phyloP scores from a whole-genome alignment of 2,329 filamentous ascomycete genomes.

The Aspergillus uvarum region DNA sequence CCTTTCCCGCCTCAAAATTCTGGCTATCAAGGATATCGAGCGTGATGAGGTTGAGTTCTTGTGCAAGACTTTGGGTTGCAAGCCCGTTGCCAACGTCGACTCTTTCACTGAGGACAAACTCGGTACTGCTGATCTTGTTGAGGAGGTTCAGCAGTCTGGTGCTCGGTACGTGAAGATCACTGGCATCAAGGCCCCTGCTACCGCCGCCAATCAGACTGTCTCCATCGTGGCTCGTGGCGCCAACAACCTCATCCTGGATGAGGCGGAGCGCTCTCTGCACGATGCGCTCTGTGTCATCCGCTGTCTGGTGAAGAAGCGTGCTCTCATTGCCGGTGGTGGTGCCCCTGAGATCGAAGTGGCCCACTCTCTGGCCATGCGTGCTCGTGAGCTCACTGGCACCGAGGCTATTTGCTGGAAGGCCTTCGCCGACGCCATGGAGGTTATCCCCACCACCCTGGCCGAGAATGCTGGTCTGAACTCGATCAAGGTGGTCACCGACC shows the following conservation, averaged over 20 bases:
- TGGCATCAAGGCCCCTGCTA: conserved; percentile 74
- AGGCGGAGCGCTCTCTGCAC: conserved; percentile 94
- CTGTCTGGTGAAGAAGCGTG: conserved; percentile 98
- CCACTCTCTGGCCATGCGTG: conserved; percentile 76
- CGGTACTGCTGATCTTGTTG: conserved; percentile 86
- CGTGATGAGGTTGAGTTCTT: conserved; percentile 98
- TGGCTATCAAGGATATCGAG: conserved; percentile 96
- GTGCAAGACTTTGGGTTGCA: conserved; percentile 98
- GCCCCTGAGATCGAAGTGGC: conserved; percentile 97
- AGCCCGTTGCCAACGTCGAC: conserved; percentile 97
- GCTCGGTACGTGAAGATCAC: conserved; percentile 93
- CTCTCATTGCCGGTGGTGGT: conserved; percentile 94
- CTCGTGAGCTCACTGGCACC: conserved; percentile 81
- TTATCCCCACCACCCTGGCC: conserved; percentile 92
- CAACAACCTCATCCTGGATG: conserved; percentile 90
- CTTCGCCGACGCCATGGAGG: conserved; percentile 95
- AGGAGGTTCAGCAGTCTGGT: conserved; percentile 84
- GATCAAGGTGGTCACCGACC: conserved; percentile 96
- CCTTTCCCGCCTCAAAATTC: conserved; percentile 92
- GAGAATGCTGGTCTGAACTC: conserved; percentile 97
- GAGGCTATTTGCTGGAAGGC: conserved; percentile 99
- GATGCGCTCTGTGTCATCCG: conserved; percentile 97
- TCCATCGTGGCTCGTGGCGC: conserved; percentile 93
- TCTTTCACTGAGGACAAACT: conserved; percentile 99
- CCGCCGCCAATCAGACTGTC: conserved; percentile 68